phyloP scores from a whole-genome alignment of 2,329 filamentous ascomycete genomes.

The Clonostachys chloroleuca region DNA sequence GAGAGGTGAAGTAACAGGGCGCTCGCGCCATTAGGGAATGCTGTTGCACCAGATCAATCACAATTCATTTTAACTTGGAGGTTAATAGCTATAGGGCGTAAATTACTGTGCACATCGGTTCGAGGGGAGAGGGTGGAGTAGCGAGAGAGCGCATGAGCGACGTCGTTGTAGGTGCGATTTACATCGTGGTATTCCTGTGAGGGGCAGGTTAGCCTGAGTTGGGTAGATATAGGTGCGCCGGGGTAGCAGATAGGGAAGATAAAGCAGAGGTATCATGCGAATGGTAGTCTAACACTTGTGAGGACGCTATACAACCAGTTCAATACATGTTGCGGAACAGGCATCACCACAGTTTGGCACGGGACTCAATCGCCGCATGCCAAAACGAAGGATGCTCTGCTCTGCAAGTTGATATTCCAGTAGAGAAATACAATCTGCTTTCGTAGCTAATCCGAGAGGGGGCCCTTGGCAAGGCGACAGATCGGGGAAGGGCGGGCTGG shows the following conservation, averaged over 20 bases:
- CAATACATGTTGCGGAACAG: constrained; percentile 83
- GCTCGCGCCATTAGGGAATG: constrained; percentile 83
- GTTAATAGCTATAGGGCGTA: background rate
- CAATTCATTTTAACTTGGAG: background rate
- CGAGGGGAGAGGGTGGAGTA: constrained; percentile 77
- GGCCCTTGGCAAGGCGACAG: too few species aligned
- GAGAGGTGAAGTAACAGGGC: constrained; percentile 81
- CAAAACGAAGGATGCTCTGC: too few species aligned
- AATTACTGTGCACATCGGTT: constrained; percentile 92
- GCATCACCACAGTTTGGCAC: constrained; percentile 32
- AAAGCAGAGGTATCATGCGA: constrained; percentile 3
- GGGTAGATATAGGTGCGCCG: background rate
- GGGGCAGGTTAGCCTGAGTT: constrained; percentile 2
- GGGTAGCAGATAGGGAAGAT: constrained; percentile 2
- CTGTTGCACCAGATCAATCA: constrained; percentile 36
- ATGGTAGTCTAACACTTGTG: constrained; percentile 54
- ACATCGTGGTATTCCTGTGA: constrained; percentile 86
- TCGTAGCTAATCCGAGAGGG: too few species aligned
- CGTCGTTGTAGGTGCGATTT: constrained; percentile 88
- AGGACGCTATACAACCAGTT: constrained; percentile 95
- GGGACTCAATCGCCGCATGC: constrained; percentile 9
- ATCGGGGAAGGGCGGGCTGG: too few species aligned
- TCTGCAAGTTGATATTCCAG: too few species aligned
- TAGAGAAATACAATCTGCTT: too few species aligned
- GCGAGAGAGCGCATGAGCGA: constrained; percentile 74